Conservation (phyloP, 78 protist genomes). For the Andalucia godoyi region DNA sequence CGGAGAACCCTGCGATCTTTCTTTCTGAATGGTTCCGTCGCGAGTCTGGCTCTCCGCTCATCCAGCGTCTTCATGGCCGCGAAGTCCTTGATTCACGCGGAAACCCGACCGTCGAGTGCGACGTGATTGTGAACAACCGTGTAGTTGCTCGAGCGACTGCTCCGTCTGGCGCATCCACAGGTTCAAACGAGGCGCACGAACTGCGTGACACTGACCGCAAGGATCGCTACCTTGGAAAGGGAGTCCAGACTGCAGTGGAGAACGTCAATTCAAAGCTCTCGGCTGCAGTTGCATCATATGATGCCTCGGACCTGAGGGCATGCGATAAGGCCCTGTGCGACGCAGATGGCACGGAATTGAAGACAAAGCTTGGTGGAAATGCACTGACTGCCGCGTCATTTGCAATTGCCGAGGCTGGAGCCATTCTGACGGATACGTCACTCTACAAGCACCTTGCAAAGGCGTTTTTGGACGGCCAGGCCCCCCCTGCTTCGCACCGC, state of each 20-base stretch:
- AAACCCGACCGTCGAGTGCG: conserved; percentile 93
- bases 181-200: conserved; percentile 96
- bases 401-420: conserved; percentile 94
- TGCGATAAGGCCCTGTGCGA: conserved; percentile 75
- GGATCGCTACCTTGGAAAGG: conserved; percentile 88
- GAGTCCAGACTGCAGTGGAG: conserved; percentile 79
- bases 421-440: conserved; percentile 43
- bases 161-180: conserved; percentile 99
- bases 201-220: conserved; percentile 45
- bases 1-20: background rate
- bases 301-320: conserved; percentile 62
- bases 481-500: too few relatives aligned
- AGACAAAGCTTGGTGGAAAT: conserved; percentile 96
- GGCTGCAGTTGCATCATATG: conserved; percentile 72
- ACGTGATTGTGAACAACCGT: conserved; percentile 46
- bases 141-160: conserved; percentile 70
- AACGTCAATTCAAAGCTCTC: conserved; percentile 77
- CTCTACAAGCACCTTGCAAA: background rate
- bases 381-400: conserved; percentile 95
- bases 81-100: conserved; percentile 91
- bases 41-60: background rate
- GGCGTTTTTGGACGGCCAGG: too few relatives aligned
- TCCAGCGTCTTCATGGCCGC: conserved; percentile 42
- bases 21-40: background rate
- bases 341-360: conserved; percentile 88